Conservation (phyloP, 768 basidiomycete species). For the Agaricus sinodeliciosus region DNA sequence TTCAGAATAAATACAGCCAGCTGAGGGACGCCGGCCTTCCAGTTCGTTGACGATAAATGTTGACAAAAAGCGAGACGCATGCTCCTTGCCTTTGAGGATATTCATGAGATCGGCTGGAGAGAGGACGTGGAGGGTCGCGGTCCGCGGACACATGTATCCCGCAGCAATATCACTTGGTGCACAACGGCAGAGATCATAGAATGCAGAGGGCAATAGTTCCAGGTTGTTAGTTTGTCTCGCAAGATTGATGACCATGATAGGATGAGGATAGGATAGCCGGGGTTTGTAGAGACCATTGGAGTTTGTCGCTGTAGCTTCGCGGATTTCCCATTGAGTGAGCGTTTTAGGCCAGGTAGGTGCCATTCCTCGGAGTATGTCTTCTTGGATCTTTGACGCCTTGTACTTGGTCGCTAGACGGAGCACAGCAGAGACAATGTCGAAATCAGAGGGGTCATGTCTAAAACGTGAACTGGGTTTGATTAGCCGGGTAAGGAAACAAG, state of each 20-base stretch:
- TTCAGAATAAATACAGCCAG: conserved; percentile 41
- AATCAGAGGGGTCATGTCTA: conserved; percentile 41
- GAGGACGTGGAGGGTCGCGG: conserved; percentile 32
- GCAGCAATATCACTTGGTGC: conserved; percentile 53
- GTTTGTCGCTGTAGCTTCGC: conserved; percentile 54
- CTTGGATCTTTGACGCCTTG: conserved; percentile 48
- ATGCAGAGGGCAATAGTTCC: conserved; percentile 65
- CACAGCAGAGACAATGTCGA: conserved; percentile 46
- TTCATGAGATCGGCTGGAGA: conserved; percentile 49
- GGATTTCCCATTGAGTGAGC: conserved; percentile 59
- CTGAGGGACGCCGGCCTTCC: conserved; percentile 53
- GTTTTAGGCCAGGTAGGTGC: conserved; percentile 51
- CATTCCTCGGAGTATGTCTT: conserved; percentile 49
- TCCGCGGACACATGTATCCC: conserved; percentile 36
- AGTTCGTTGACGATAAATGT: conserved; percentile 72
- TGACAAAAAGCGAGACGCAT: conserved; percentile 66
- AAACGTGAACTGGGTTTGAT: conserved; percentile 33
- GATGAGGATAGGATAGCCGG: conserved; percentile 52
- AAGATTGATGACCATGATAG: conserved; percentile 62
- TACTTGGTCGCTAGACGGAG: conserved; percentile 63
- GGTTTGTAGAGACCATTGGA: conserved; percentile 47
- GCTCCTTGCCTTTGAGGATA: conserved; percentile 64
- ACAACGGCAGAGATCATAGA: conserved; percentile 74
- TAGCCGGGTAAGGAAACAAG: not conserved
- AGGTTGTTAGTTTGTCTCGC: conserved; percentile 49